Conservation (phyloP, 495 filamentous ascomycete genomes). For the Astrocystis sublimbata region DNA sequence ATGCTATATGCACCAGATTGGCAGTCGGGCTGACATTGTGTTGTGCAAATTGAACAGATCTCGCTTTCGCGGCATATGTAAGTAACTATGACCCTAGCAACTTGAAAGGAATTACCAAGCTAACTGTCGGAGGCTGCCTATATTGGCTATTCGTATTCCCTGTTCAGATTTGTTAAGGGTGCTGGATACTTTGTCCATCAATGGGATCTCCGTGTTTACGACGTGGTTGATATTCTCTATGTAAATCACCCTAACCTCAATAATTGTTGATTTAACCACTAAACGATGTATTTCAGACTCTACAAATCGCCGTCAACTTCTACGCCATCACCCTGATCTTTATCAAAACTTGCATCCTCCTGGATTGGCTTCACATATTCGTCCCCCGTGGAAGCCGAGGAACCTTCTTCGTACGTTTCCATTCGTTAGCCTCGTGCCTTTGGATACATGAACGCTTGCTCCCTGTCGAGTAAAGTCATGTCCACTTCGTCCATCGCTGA, state of each 20-base stretch:
- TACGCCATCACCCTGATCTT: constrained; percentile 23
- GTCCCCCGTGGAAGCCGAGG: constrained; percentile 21
- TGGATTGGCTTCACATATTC: constrained; percentile 36
- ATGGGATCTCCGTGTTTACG: constrained; percentile 21
- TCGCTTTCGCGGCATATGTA: background rate
- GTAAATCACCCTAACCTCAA: background rate
- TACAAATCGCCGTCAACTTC: constrained; percentile 20
- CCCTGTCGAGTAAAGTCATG: no score
- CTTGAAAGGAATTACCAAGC: background rate
- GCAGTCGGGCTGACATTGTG: background rate
- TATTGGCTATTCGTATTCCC: background rate
- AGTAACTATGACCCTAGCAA: background rate
- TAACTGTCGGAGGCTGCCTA: background rate
- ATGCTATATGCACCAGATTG: background rate
- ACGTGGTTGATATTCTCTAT: constrained; percentile 1
- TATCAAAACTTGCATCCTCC: constrained; percentile 32
- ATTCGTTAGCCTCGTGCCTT: no score
- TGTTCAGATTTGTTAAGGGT: background rate
- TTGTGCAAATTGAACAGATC: background rate
- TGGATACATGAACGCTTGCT: no score
- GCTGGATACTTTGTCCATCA: constrained; percentile 27
- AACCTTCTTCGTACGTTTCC: constrained; percentile 16
- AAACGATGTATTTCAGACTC: constrained; percentile 6
- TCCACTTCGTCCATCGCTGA: no score
- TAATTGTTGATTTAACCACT: background rate